A percentile compares a stretch with the other conserved stretches of the same genome.
Conservation (phyloP, 495 filamentous ascomycete genomes). For the Chaetomidium leptoderma region DNA sequence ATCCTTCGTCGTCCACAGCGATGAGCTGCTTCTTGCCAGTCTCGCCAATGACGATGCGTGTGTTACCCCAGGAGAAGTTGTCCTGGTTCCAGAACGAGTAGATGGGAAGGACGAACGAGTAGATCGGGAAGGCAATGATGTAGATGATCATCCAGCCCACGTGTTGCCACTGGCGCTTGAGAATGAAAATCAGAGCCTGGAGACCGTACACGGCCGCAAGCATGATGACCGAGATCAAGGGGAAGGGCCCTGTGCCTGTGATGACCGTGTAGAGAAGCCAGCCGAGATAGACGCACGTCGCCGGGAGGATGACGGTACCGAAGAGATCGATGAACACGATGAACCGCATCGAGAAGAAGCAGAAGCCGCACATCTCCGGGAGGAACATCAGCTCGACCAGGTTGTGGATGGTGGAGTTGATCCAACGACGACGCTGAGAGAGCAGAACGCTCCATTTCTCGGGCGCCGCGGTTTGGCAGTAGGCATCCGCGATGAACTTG, state of each 20-base stretch:
- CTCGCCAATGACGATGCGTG: constrained; percentile 92
- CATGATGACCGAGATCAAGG: constrained; percentile 80
- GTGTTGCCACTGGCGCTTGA: constrained; percentile 96
- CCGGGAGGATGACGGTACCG: constrained; percentile 88
- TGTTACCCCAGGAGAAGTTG: constrained; percentile 97
- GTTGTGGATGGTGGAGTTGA: constrained; percentile 98
- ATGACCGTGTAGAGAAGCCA: constrained; percentile 83
- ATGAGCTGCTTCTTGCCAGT: constrained; percentile 84
- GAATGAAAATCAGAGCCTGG: constrained; percentile 90
- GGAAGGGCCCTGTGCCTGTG: constrained; percentile 68
- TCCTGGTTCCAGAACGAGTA: constrained; percentile 99
- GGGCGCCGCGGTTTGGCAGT: constrained; percentile 86
- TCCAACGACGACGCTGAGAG: constrained; percentile 95
- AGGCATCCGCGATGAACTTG: constrained; percentile 92
- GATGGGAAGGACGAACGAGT: constrained; percentile 83
- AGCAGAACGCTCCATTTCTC: constrained; percentile 89
- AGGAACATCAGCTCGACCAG: constrained; percentile 81
- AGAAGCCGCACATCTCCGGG: constrained; percentile 94
- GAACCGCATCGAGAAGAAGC: constrained; percentile 98
- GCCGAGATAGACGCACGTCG: constrained; percentile 82
- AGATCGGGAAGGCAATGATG: constrained; percentile 87
- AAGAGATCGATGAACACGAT: constrained; percentile 93
- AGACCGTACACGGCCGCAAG: constrained; percentile 90
- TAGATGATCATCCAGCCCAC: constrained; percentile 99
- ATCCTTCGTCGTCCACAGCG: constrained; percentile 79